These are phyloP conservation scores for Casuarina equisetifolia DNA, from an alignment of 306 rosid genomes.

Conservation along the genomic window DNA sequence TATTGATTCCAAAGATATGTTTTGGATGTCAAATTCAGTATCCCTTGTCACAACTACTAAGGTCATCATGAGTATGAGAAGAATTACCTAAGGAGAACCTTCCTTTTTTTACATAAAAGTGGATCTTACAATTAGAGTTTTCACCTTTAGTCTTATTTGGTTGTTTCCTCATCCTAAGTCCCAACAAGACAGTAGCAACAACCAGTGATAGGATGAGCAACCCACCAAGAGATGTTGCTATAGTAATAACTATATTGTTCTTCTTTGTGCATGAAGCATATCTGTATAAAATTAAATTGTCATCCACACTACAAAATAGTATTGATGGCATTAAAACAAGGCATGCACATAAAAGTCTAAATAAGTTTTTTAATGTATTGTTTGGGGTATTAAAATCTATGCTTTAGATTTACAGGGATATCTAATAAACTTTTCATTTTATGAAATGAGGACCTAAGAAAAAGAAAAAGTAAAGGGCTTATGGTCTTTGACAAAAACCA, in stretches of 20 bases:
- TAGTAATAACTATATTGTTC: constrained; percentile 28
- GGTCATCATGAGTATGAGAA: background rate
- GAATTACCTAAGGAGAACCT: background rate
- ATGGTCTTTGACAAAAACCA: too few species aligned
- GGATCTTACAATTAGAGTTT: background rate
- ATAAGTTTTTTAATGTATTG: too few species aligned
- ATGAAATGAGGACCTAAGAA: too few species aligned
- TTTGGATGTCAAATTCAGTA: background rate
- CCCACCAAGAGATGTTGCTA: constrained; percentile 47
- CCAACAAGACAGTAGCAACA: constrained; percentile 22
- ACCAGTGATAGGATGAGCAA: constrained; percentile 28
- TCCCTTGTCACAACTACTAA: background rate
- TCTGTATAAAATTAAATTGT: constrained; percentile 43
- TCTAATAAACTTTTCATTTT: too few species aligned
- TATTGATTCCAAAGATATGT: constrained; percentile 9
- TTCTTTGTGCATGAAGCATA: constrained; percentile 28
- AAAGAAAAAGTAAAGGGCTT: too few species aligned
- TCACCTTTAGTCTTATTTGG: background rate
- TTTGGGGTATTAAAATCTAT: too few species aligned
- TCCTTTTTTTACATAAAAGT: background rate
- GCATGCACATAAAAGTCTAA: background rate
- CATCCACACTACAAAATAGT: constrained; percentile 30
- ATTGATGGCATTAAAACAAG: background rate
- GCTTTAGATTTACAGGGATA: too few species aligned
- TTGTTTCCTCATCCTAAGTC: constrained; percentile 21